Base-by-base conservation (phyloP, 306 rosid genomes). In the Acacia acuminata region DNA sequence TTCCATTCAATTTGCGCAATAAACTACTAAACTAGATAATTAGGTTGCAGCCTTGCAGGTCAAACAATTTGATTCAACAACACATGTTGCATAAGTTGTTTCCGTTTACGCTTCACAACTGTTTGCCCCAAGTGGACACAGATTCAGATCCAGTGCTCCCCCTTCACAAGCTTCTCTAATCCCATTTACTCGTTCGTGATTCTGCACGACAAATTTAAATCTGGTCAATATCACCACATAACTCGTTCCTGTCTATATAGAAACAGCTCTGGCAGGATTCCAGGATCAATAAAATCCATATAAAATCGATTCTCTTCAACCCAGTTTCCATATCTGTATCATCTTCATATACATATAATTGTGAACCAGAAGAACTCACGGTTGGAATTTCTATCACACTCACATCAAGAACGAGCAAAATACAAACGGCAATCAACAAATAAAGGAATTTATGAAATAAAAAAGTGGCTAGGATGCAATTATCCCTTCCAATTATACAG, bases 131-230 rank as follows among this genome's bases (percentile, higher is more conserved):
- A 27, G 56, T 75, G 67, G 50, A 34, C 10, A 15, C 20, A 15
- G 8, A 58, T 32, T 78, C 69, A 20, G 78, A 77, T 71, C n/a
- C 77, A 74, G 16, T 77, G 56, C 81, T 81, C 47, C 67, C 67
- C 45, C 45, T 24, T 79, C 77, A 24, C 17, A 77, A 71, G 79
- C 67, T 58, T 70, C 78, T 58, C 74, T 56, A 58, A 24, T 58
- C 58, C 71, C 34, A 76, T 25, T 17, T 25, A n/a, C 72, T 30
- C 32, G 60, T 7, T 24, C 53, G 17, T 58, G 34, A 36, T 36
- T 69, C 65, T 15, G 77, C 77, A 69, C 14, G 24, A 17, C 64
- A 36, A 19, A 75, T 53, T 75, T 75, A 75, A 24, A 67, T 44
- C 32, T 25, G 13, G 72, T 55, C 66, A 66, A 61, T 38, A 53